Percentiles rank a stretch among this genome's conserved stretches.
phyloP scores from a whole-genome alignment of 306 rosid species.

The Citrullus colocynthis region DNA sequence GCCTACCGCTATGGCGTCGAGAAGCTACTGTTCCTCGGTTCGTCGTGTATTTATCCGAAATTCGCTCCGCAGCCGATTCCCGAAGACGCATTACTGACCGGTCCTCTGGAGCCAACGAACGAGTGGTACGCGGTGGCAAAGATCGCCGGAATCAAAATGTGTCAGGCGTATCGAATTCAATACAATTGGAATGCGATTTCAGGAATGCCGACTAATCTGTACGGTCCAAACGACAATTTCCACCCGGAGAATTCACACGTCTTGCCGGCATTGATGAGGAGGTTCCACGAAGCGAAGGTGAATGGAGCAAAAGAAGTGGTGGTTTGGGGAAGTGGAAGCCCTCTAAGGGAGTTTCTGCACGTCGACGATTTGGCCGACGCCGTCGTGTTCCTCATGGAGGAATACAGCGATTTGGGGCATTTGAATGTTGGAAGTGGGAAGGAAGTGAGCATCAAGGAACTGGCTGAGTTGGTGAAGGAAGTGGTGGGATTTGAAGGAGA shows the following conservation, averaged over 20 bases:
- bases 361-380: constrained; percentile 87
- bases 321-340: constrained; percentile 95
- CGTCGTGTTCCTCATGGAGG: constrained; percentile 60
- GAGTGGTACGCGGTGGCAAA: constrained; percentile 96
- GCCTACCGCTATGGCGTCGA: constrained; percentile 51
- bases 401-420: constrained; percentile 68
- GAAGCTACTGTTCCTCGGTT: constrained; percentile 78
- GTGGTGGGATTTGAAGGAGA: constrained; percentile 81
- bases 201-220: constrained; percentile 93
- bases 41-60: constrained; percentile 91
- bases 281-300: constrained; percentile 89
- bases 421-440: constrained; percentile 85
- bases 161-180: constrained; percentile 84
- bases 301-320: constrained; percentile 70
- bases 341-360: constrained; percentile 85
- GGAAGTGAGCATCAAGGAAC: constrained; percentile 76
- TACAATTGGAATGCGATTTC: constrained; percentile 78
- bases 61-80: constrained; percentile 95
- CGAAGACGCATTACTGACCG: constrained; percentile 64
- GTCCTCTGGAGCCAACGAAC: constrained; percentile 86
- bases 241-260: constrained; percentile 93
- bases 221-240: constrained; percentile 75
- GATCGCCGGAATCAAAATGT: constrained; percentile 95
- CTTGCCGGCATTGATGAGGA: constrained; percentile 80
- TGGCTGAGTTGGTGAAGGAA: constrained; percentile 81